Percentiles rank a stretch among this genome's conserved stretches.
phyloP scores from a whole-genome alignment of 768 basidiomycete species.

The Suillus occidentalis region DNA sequence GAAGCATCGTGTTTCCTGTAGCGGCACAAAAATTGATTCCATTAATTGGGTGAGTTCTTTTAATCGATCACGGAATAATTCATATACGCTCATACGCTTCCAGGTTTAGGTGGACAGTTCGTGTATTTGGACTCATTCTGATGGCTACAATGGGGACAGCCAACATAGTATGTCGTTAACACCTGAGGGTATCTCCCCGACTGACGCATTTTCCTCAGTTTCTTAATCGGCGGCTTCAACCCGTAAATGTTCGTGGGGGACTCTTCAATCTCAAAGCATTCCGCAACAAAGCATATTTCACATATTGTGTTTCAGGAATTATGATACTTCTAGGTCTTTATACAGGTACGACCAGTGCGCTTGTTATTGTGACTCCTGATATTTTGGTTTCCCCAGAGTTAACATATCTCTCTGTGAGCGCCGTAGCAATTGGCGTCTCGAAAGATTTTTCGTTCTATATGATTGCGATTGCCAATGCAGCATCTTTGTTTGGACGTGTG shows the following conservation, averaged over 20 bases:
- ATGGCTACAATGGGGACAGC: constrained; percentile 49
- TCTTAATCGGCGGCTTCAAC: constrained; percentile 51
- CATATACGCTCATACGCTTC: not conserved
- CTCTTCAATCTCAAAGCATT: constrained; percentile 57
- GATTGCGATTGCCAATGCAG: constrained; percentile 66
- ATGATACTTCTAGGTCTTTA: constrained; percentile 68
- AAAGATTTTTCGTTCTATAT: constrained; percentile 60
- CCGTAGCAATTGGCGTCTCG: constrained; percentile 47
- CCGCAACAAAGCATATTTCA: constrained; percentile 44
- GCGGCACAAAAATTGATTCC: constrained; percentile 53
- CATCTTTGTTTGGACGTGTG: constrained; percentile 54
- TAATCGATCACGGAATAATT: not conserved
- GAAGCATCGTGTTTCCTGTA: constrained; percentile 70
- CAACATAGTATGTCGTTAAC: constrained; percentile 47
- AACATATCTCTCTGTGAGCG: constrained; percentile 65
- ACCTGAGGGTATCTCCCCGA: not conserved
- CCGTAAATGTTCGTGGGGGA: constrained; percentile 52
- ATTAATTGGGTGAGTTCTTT: constrained; percentile 58
- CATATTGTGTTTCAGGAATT: constrained; percentile 59
- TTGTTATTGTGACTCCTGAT: constrained; percentile 11
- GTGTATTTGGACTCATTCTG: constrained; percentile 66
- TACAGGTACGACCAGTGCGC: constrained; percentile 42
- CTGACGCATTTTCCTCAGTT: constrained; percentile 9
- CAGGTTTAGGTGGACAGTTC: constrained; percentile 78
- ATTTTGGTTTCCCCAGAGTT: constrained; percentile 42